Percentiles rank a stretch among this genome's conserved stretches.
Evolutionary conservation across 78 protist genomes (phyloP).

Genomic region (Guillardia theta): DNA sequence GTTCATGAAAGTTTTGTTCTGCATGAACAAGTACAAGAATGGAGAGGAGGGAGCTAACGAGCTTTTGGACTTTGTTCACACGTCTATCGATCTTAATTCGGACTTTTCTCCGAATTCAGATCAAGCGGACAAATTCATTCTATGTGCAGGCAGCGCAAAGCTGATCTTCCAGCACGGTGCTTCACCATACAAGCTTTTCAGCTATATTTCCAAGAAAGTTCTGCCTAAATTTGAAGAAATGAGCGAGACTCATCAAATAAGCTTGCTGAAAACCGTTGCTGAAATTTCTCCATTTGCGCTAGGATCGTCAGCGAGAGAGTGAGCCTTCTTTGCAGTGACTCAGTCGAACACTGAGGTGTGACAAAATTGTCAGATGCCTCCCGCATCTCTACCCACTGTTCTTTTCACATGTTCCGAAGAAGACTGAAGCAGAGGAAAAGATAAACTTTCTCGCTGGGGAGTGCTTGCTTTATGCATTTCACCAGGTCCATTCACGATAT

Average conservation of each 20-base stretch:
- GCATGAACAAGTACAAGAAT: neutral
- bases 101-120: neutral
- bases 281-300: too few relatives aligned
- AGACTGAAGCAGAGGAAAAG: neutral
- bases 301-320: too few relatives aligned
- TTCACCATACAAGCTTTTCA: neutral
- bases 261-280: too few relatives aligned
- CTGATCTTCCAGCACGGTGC: neutral
- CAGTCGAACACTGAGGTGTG: too few relatives aligned
- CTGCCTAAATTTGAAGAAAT: neutral
- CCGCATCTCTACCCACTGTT: neutral
- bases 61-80: neutral
- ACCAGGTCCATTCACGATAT: neutral
- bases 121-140: neutral
- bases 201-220: neutral
- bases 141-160: neutral
- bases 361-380: neutral
- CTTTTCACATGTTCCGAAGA: neutral
- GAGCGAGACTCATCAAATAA: neutral
- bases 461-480: neutral
- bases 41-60: neutral
- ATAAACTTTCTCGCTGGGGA: neutral
- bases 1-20: neutral
- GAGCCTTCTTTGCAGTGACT: too few relatives aligned
- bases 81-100: neutral